phyloP scores from a whole-genome alignment of 176 grass and related monocot species.

The Cocos nucifera region DNA sequence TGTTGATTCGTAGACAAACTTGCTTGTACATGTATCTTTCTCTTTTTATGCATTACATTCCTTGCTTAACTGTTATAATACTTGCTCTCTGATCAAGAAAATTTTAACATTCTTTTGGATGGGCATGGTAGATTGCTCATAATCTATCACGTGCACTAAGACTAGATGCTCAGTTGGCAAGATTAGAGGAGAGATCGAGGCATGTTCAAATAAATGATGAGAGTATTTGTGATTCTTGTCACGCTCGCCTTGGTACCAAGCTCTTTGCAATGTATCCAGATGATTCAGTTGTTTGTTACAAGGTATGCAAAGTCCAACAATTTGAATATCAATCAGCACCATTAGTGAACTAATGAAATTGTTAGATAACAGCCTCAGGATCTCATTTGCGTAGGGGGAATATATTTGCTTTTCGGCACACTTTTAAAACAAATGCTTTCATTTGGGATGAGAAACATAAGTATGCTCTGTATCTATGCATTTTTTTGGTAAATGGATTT shows the following conservation, averaged over 20 bases:
- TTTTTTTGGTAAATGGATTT: neutral
- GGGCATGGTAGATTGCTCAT: conserved; percentile 59
- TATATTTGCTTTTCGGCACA: too few species aligned
- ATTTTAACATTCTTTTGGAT: conserved; percentile 1
- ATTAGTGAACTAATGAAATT: neutral
- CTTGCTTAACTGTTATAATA: too few species aligned
- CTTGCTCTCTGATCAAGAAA: too few species aligned
- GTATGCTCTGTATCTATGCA: too few species aligned
- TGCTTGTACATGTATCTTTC: too few species aligned
- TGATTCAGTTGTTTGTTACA: conserved; percentile 91
- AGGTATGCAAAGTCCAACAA: conserved; percentile 37
- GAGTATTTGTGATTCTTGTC: conserved; percentile 77
- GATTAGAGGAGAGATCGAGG: conserved; percentile 93
- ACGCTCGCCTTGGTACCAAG: conserved; percentile 83
- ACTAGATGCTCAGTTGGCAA: conserved; percentile 65
- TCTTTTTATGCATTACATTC: too few species aligned
- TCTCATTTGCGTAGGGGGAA: neutral
- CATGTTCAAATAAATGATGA: conserved; percentile 92
- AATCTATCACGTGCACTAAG: conserved; percentile 73
- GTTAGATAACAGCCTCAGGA: neutral
- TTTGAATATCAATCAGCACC: neutral
- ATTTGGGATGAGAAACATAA: neutral
- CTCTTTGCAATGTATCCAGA: conserved; percentile 97
- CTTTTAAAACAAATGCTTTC: too few species aligned
- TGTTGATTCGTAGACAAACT: too few species aligned